Base-by-base conservation (phyloP, 352 stramenopile genomes). In the Stephanocyclus meneghinianus region DNA sequence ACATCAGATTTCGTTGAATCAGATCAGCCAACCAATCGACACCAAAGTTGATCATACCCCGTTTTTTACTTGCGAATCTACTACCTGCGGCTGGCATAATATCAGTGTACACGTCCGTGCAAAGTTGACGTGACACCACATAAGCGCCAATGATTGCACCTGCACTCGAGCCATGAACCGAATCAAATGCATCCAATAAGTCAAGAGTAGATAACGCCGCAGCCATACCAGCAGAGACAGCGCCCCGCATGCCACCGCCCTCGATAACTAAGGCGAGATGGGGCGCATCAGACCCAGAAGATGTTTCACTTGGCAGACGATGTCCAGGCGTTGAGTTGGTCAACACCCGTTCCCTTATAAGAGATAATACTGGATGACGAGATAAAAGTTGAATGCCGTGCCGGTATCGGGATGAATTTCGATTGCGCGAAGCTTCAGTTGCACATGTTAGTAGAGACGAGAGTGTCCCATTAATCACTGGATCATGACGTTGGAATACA, bases 111-210 rank as follows among this genome's bases (percentile, higher is more conserved):
- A 92, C 80, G 79, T 92, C 87, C 3, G 89, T 75, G 42, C 85
- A 89, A 37, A 92, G 70, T 71, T 93, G 87, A 40, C 87, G 64
- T 40, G 75, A 84, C 1, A 93, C 74, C 35, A 93, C 81, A 60
- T 93, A 93, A 0, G 80, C 76, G 10, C 87, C 87, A 15, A 93
- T 68, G 16, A 93, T 83, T 6, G 76, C 79, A n/a, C 87, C 87
- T 18, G 87, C 87, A 26, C 71, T 86, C 8, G 76, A 87, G 13
- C 87, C 87, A 71, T 91, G 89, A 18, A 93, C 72, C 7, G 26
- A 73, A 75, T 93, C 87, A 71, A 93, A 86, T 0, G 73, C 51
- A 80, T 93, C 81, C 2, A 78, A 82, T 3, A 93, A 63, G 18
- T 85, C 85, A 30, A 93, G 64, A 11, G 68, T 80, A 1, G 81